Percentiles rank a stretch among this genome's conserved stretches.
These are phyloP conservation scores for Fusarium sp. DNA, from an alignment of 2,329 filamentous ascomycete genomes.

Conservation along the genomic window DNA sequence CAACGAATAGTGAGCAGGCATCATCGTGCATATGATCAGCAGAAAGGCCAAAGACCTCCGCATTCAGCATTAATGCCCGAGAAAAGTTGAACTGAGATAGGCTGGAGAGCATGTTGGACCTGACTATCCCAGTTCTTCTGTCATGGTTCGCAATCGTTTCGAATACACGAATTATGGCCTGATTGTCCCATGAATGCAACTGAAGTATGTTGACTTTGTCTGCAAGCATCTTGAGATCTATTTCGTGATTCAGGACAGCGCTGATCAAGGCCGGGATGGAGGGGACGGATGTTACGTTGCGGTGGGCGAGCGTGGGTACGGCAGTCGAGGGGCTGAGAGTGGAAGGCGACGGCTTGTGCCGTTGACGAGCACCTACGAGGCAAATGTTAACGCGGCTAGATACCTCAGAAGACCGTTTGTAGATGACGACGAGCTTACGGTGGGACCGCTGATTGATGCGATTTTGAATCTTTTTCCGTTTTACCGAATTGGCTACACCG, in stretches of 20 bases:
- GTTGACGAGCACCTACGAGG: too few relatives aligned
- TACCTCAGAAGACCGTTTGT: too few relatives aligned
- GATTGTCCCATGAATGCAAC: background rate
- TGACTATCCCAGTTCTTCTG: background rate
- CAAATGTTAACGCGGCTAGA: too few relatives aligned
- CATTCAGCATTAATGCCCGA: background rate
- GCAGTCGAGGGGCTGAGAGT: too few relatives aligned
- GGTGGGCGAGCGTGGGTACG: too few relatives aligned
- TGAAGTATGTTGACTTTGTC: background rate
- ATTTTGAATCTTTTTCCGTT: background rate
- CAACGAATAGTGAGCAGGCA: background rate
- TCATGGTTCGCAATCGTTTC: background rate
- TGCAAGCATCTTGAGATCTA: background rate
- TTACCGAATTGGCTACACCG: background rate
- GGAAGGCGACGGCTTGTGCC: too few relatives aligned
- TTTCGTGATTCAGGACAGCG: background rate
- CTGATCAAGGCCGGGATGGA: too few relatives aligned
- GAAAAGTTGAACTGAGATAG: background rate
- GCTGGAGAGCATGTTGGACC: background rate
- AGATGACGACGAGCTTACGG: background rate
- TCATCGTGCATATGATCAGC: background rate
- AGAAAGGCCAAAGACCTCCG: background rate
- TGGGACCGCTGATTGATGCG: constrained; percentile 1
- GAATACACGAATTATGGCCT: background rate
- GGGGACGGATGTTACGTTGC: background rate